These are phyloP conservation scores for Sphagnum tenellum DNA, from an alignment of 225 moss, liverwort and hornwort genomes.

Conservation along the genomic window DNA sequence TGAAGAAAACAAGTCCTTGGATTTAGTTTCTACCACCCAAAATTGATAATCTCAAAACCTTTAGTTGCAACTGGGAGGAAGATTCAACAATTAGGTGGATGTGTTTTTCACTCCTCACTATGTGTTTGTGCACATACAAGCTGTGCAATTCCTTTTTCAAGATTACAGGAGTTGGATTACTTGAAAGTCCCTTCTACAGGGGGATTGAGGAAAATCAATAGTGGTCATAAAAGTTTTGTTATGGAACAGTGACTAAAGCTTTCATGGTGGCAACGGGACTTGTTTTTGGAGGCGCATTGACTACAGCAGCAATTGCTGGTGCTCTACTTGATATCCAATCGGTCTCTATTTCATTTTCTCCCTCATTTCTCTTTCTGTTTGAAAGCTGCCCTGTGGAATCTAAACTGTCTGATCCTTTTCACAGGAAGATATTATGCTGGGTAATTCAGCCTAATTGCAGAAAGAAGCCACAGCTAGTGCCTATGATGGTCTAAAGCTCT, in stretches of 20 bases:
- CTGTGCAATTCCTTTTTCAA: neutral
- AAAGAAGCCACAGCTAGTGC: neutral
- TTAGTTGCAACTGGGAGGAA: too few relatives aligned
- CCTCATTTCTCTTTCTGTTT: too few relatives aligned
- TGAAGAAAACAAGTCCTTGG: too few relatives aligned
- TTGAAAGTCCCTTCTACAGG: conserved; percentile 1
- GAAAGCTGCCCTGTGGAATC: too few relatives aligned
- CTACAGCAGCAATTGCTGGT: conserved; percentile 28
- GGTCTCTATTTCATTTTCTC: conserved; percentile 15
- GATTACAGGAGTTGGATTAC: neutral
- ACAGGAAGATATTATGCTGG: too few relatives aligned
- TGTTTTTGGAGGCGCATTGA: conserved; percentile 39
- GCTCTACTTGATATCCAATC: conserved; percentile 52
- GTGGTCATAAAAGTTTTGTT: conserved; percentile 3
- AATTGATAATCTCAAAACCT: too few relatives aligned
- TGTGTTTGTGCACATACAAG: too few relatives aligned
- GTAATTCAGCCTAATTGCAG: too few relatives aligned
- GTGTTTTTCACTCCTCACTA: too few relatives aligned
- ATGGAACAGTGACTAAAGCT: conserved; percentile 52
- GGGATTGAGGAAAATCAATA: neutral
- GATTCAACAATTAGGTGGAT: too few relatives aligned
- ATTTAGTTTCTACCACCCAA: too few relatives aligned
- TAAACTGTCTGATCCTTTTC: too few relatives aligned
- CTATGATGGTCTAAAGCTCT: neutral
- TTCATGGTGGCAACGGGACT: conserved; percentile 44